A percentile compares a stretch with the other conserved stretches of the same genome.
Evolutionary conservation across 352 stramenopile species (phyloP).

Genomic region (Globisporangium heterothallicum): DNA sequence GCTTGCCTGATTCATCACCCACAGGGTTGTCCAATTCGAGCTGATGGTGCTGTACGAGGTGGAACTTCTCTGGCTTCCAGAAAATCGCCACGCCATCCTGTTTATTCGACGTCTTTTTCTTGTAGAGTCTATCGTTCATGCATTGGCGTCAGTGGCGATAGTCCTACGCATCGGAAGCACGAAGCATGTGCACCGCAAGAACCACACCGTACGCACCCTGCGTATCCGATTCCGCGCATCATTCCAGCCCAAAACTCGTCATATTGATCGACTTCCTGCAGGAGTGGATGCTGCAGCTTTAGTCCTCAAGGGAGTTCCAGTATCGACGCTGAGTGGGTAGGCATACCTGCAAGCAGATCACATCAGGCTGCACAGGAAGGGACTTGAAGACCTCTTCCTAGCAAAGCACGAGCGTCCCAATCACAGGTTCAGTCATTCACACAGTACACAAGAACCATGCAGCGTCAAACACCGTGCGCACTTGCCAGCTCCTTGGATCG

Average conservation of each 20-base stretch:
- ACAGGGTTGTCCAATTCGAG: conserved; percentile 47
- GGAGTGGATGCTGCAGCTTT: not conserved
- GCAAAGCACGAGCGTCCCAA: not conserved
- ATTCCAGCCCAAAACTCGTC: conserved; percentile 55
- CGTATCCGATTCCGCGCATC: conserved; percentile 60
- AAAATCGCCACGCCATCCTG: conserved; percentile 72
- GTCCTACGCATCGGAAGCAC: not conserved
- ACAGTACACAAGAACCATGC: no score
- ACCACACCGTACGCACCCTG: conserved; percentile 29
- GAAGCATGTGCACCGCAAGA: not conserved
- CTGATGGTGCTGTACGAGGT: conserved; percentile 32
- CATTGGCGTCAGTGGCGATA: no score
- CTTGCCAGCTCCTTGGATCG: conserved; percentile 57
- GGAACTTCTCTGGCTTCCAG: conserved; percentile 48
- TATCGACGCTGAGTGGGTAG: no score
- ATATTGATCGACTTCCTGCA: conserved; percentile 76
- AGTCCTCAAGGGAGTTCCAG: not conserved
- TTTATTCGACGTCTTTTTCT: conserved; percentile 64
- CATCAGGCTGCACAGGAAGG: conserved; percentile 56
- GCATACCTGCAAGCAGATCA: conserved; percentile 73
- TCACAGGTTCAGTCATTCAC: not conserved
- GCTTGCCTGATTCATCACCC: conserved; percentile 46
- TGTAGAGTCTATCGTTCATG: conserved; percentile 44
- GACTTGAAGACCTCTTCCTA: conserved; percentile 52
- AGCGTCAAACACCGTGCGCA: no score